These are phyloP conservation scores for Esteya vermicola DNA, from an alignment of 2,329 filamentous ascomycete genomes.

Conservation along the genomic window DNA sequence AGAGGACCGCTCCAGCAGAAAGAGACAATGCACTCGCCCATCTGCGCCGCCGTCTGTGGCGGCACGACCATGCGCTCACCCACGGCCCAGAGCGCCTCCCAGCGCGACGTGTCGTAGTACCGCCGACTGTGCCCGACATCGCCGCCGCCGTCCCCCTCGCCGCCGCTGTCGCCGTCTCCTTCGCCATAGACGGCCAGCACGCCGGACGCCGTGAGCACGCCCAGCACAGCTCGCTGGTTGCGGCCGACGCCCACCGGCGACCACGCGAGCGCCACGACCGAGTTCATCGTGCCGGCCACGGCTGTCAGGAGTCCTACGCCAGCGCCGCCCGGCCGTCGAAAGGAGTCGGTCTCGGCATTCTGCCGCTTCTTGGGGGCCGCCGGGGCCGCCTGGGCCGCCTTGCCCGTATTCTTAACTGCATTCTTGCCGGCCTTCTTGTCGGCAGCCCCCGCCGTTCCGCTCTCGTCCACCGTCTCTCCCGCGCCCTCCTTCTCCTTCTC, in stretches of 20 bases:
- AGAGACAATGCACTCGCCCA: constrained; percentile 31
- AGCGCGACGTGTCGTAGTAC: constrained; percentile 23
- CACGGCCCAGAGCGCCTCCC: constrained; percentile 41
- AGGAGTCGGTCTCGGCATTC: not conserved
- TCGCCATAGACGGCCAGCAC: constrained; percentile 38
- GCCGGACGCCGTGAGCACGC: constrained; percentile 34
- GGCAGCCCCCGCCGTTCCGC: constrained; percentile 7
- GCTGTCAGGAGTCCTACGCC: constrained; percentile 31
- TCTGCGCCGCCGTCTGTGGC: constrained; percentile 19
- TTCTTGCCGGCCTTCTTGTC: not conserved
- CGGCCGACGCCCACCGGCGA: constrained; percentile 43
- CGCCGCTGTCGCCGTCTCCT: constrained; percentile 13
- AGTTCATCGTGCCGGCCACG: constrained; percentile 36
- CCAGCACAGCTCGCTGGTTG: constrained; percentile 36
- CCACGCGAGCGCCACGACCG: constrained; percentile 39
- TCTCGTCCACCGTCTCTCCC: no score
- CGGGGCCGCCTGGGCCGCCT: not conserved
- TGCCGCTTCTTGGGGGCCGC: not conserved
- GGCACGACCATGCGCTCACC: constrained; percentile 37
- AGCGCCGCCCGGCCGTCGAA: constrained; percentile 20
- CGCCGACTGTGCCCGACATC: constrained; percentile 1
- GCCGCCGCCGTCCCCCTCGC: not conserved
- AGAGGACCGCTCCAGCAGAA: constrained; percentile 35
- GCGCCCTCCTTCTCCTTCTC: not conserved
- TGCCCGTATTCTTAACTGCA: not conserved